phyloP scores from a whole-genome alignment of 768 basidiomycete genomes.

The Calocybe indica region DNA sequence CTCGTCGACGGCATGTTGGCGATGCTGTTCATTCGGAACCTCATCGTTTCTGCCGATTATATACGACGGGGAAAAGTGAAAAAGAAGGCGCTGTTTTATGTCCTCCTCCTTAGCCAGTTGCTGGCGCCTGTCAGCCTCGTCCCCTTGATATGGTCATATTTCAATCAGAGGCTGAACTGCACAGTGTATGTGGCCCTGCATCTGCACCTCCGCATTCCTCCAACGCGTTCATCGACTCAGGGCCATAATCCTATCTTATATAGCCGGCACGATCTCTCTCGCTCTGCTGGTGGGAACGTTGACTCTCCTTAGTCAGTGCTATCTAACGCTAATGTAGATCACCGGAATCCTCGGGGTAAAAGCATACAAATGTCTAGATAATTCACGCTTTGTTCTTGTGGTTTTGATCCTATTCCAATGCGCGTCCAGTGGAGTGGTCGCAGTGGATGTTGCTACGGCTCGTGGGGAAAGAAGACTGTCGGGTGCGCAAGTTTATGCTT shows the following conservation, averaged over 20 bases:
- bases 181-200: slow-evolving; percentile 32
- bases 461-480: slow-evolving; percentile 38
- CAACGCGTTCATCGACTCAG: slow-evolving; percentile 16
- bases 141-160: slow-evolving; percentile 40
- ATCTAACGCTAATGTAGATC: slow-evolving; percentile 29
- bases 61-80: slow-evolving; percentile 49
- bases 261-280: slow-evolving; percentile 29
- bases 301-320: neutral
- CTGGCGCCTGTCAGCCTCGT: slow-evolving; percentile 40
- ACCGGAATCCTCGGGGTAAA: slow-evolving; percentile 62
- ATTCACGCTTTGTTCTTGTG: slow-evolving; percentile 46
- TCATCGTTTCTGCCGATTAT: slow-evolving; percentile 43
- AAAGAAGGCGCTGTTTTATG: slow-evolving; percentile 52
- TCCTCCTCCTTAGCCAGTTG: slow-evolving; percentile 49
- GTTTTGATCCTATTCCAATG: slow-evolving; percentile 36
- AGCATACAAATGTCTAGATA: slow-evolving; percentile 59
- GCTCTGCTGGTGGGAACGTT: slow-evolving; percentile 29
- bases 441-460: slow-evolving; percentile 34
- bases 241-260: slow-evolving; percentile 29
- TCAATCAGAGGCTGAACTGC: slow-evolving; percentile 35
- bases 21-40: slow-evolving; percentile 48
- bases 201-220: neutral
- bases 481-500: slow-evolving; percentile 24
- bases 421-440: slow-evolving; percentile 33
- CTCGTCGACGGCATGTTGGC: slow-evolving; percentile 43